Conservation (phyloP, 108 stramenopile genomes). For the Cyclotella kingstonii region DNA sequence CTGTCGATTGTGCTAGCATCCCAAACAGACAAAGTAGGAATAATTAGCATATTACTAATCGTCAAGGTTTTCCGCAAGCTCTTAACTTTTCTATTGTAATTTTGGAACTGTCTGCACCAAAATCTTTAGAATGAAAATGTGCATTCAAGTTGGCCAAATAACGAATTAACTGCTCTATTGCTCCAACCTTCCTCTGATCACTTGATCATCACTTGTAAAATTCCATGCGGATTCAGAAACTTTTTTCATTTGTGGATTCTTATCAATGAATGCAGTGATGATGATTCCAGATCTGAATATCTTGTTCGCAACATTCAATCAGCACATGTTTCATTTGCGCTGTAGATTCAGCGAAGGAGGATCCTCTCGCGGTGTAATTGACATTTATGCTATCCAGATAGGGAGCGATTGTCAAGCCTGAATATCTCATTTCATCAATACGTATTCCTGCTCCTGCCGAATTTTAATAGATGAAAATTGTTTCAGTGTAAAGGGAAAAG, state of each 20-base stretch:
- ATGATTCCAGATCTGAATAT: conserved; percentile 76
- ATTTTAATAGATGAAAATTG: conserved; percentile 73
- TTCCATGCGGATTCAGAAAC: conserved; percentile 55
- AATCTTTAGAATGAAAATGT: conserved; percentile 83
- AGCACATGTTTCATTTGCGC: conserved; percentile 84
- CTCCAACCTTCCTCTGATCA: conserved; percentile 57
- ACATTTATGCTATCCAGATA: conserved; percentile 93
- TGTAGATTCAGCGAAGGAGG: conserved; percentile 64
- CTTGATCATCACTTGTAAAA: conserved; percentile 67
- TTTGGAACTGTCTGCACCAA: conserved; percentile 76
- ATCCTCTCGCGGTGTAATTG: conserved; percentile 87
- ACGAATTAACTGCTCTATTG: conserved; percentile 67
- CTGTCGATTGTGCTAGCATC: no score
- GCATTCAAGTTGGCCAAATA: conserved; percentile 87
- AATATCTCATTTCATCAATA: conserved; percentile 80
- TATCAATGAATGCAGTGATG: conserved; percentile 87
- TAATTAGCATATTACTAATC: conserved; percentile 9
- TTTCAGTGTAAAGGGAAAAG: conserved; percentile 88
- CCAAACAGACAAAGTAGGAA: neutral
- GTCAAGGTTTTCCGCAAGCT: conserved; percentile 46
- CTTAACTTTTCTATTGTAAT: conserved; percentile 25
- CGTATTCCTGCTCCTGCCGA: conserved; percentile 91
- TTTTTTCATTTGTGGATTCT: conserved; percentile 68
- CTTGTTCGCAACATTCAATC: conserved; percentile 85
- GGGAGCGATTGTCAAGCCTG: conserved; percentile 78